A percentile compares a stretch with the other conserved stretches of the same genome.
These are phyloP conservation scores for Pythium biforme DNA, from an alignment of 352 stramenopile genomes.

Conservation along the genomic window DNA sequence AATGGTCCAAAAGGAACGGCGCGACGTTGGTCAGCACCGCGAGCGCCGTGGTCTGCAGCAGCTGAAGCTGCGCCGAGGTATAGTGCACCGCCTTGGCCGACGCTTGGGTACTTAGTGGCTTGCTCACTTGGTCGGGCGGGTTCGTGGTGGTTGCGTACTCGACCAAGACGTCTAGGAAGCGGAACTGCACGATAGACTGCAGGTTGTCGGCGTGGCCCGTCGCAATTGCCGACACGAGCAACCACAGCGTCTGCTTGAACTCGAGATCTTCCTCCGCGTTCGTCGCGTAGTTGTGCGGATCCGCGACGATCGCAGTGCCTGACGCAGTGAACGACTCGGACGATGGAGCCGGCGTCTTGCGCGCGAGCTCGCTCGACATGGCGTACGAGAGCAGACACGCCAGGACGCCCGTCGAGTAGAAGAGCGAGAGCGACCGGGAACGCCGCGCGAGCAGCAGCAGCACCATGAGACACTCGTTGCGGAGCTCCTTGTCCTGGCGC, in stretches of 20 bases:
- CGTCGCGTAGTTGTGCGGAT: conserved; percentile 60
- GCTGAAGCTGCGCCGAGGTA: conserved; percentile 42
- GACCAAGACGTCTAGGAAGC: conserved; percentile 64
- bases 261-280: conserved; percentile 74
- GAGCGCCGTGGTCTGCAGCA: conserved; percentile 58
- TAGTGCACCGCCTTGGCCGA: conserved; percentile 32
- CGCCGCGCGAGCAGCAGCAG: conserved; percentile 56
- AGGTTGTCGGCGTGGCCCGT: conserved; percentile 53
- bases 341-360: conserved; percentile 8
- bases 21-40: conserved; percentile 57
- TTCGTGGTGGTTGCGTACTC: conserved; percentile 40
- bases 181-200: conserved; percentile 59
- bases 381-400: conserved; percentile 65
- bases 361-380: conserved; percentile 43
- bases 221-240: conserved; percentile 52
- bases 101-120: no score
- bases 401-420: conserved; percentile 58
- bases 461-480: conserved; percentile 77
- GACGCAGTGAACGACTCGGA: neutral
- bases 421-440: conserved; percentile 45
- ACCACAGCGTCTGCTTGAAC: conserved; percentile 82
- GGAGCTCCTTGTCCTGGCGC: conserved; percentile 75
- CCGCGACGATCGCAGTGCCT: conserved; percentile 42
- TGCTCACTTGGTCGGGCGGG: neutral
- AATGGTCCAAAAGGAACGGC: conserved; percentile 50